Conservation (phyloP, 768 basidiomycete genomes). For the Coprinopsis strossmayeri region DNA sequence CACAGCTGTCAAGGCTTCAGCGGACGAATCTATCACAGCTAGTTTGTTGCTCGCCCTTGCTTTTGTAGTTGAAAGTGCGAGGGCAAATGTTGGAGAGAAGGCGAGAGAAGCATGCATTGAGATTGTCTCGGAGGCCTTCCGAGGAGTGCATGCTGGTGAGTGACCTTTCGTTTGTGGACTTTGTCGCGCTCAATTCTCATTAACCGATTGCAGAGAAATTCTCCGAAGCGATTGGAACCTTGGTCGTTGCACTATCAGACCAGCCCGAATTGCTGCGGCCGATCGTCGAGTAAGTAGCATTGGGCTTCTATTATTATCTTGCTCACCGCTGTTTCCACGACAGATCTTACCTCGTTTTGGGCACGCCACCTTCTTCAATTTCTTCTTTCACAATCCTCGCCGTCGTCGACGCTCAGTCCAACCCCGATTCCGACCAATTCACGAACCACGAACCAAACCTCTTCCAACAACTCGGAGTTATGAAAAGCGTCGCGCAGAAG, state of each 20-base stretch:
- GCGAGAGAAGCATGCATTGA: conserved; percentile 69
- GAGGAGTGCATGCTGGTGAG: conserved; percentile 61
- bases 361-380: conserved; percentile 61
- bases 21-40: conserved; percentile 65
- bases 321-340: conserved; percentile 7
- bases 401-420: conserved; percentile 34
- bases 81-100: conserved; percentile 70
- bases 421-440: conserved; percentile 35
- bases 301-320: conserved; percentile 1
- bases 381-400: conserved; percentile 57
- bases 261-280: conserved; percentile 58
- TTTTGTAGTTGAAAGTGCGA: conserved; percentile 63
- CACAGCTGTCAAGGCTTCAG: conserved; percentile 46
- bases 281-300: conserved; percentile 54
- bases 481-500: conserved; percentile 66
- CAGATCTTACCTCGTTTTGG: conserved; percentile 57
- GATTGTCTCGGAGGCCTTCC: conserved; percentile 73
- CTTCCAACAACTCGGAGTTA: conserved; percentile 58
- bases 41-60: conserved; percentile 76
- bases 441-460: conserved; percentile 34
- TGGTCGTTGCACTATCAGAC: conserved; percentile 59
- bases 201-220: conserved; percentile 51
- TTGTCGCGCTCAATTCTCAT: background rate
- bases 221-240: conserved; percentile 51
- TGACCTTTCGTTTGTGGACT: background rate